Evolutionary conservation across 2,329 filamentous ascomycete species (phyloP).

Genomic region (Rhexocercosporidium sp.): DNA sequence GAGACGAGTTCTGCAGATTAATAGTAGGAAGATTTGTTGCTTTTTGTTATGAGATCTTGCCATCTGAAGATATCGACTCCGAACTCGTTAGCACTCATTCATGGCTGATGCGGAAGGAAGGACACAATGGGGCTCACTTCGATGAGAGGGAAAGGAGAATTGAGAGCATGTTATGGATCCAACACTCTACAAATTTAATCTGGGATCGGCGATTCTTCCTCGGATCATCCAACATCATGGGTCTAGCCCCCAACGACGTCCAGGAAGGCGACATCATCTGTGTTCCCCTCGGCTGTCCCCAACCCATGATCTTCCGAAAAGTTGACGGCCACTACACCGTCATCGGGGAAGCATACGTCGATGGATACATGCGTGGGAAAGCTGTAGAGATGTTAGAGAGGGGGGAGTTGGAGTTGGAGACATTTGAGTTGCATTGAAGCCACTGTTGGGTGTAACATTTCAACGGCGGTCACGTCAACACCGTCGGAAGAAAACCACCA

Average conservation of each 20-base stretch:
- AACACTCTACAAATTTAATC: neutral
- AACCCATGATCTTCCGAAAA: constrained; percentile 10
- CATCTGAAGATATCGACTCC: neutral
- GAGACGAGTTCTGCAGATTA: neutral
- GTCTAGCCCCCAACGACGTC: neutral
- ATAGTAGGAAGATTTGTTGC: neutral
- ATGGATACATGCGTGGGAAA: constrained; percentile 8
- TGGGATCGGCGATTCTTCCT: neutral
- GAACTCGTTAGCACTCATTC: neutral
- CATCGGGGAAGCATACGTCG: constrained; percentile 14
- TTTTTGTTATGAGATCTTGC: neutral
- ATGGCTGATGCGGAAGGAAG: neutral
- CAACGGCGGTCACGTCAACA: neutral
- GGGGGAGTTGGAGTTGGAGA: neutral
- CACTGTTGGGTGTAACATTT: neutral
- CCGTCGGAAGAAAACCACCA: too few species aligned
- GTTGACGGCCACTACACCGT: neutral
- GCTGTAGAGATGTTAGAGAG: neutral
- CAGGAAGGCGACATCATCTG: constrained; percentile 6
- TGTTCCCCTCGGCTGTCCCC: constrained; percentile 8
- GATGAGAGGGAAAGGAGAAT: neutral
- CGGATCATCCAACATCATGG: constrained; percentile 1
- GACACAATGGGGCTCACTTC: neutral
- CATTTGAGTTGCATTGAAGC: neutral
- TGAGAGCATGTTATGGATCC: neutral